Conservation (phyloP, 1,284 basidiomycete species). For the Bondarzewia mesenterica region DNA sequence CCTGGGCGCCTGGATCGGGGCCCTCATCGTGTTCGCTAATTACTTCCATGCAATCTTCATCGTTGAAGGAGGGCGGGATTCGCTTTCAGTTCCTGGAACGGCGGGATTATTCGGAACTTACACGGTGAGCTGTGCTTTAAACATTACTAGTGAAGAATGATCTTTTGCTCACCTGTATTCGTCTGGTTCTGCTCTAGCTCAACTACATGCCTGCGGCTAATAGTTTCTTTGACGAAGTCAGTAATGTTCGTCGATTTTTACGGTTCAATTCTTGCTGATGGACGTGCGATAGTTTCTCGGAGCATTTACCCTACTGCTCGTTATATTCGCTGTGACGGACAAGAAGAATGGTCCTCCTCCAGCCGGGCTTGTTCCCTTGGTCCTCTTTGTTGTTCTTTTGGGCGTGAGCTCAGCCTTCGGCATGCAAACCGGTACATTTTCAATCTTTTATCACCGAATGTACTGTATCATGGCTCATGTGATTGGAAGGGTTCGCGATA, state of each 20-base stretch:
- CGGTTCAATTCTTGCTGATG: conserved; percentile 2
- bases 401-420: conserved; percentile 48
- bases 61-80: conserved; percentile 51
- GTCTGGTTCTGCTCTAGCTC: conserved; percentile 29
- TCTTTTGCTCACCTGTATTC: no score
- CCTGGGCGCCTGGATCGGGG: conserved; percentile 62
- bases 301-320: conserved; percentile 46
- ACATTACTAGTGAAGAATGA: background rate
- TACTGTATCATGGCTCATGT: background rate
- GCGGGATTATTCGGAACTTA: conserved; percentile 67
- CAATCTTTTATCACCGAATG: background rate
- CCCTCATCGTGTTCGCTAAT: conserved; percentile 64
- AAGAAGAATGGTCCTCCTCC: conserved; percentile 39
- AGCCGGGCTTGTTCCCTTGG: conserved; percentile 42
- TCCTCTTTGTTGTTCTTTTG: conserved; percentile 45
- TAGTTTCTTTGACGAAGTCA: conserved; percentile 52
- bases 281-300: conserved; percentile 38
- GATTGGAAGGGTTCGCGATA: conserved; percentile 35
- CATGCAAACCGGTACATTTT: conserved; percentile 38
- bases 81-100: conserved; percentile 59
- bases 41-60: conserved; percentile 71
- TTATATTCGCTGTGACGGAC: conserved; percentile 35
- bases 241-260: conserved; percentile 6
- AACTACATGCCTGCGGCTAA: conserved; percentile 51
- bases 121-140: conserved; percentile 37